phyloP scores from a whole-genome alignment of 495 filamentous ascomycete species.

The Elaphomyces granulatus region DNA sequence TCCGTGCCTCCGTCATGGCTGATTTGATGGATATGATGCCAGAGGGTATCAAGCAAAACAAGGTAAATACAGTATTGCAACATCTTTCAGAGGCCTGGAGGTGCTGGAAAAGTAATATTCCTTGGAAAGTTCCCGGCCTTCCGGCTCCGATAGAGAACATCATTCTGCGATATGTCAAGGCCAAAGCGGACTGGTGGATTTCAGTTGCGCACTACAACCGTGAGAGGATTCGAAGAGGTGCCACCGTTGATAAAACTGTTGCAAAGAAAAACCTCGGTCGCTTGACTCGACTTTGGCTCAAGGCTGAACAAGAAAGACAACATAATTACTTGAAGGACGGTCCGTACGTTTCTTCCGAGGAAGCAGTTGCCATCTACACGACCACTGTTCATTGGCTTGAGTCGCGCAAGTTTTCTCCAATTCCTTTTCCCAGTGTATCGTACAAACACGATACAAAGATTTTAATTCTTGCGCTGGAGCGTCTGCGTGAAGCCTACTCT shows the following conservation, averaged over 20 bases:
- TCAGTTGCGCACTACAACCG: slow-evolving; percentile 98
- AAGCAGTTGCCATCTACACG: slow-evolving; percentile 97
- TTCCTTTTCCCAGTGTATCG: slow-evolving; percentile 96
- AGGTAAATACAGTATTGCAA: slow-evolving; percentile 95
- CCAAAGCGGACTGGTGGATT: slow-evolving; percentile 99
- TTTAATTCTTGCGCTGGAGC: slow-evolving; percentile 87
- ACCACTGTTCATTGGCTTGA: slow-evolving; percentile 99
- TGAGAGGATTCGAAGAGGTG: slow-evolving; percentile 87
- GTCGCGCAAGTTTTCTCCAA: slow-evolving; percentile 94
- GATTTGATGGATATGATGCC: slow-evolving; percentile 99
- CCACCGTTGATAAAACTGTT: slow-evolving; percentile 97
- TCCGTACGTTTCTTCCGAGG: slow-evolving; percentile 95
- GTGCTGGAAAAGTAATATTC: slow-evolving; percentile 99
- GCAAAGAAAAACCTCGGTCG: slow-evolving; percentile 98
- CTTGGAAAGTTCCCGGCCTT: slow-evolving; percentile 95
- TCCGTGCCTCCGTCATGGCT: slow-evolving; percentile 96
- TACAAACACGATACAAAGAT: slow-evolving; percentile 99
- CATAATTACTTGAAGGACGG: slow-evolving; percentile 99
- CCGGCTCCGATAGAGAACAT: slow-evolving; percentile 98
- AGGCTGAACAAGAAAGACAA: slow-evolving; percentile 95
- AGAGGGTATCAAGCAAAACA: slow-evolving; percentile 98
- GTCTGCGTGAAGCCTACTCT: slow-evolving; percentile 89
- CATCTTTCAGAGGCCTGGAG: slow-evolving; percentile 97
- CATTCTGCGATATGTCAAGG: slow-evolving; percentile 95
- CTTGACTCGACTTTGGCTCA: slow-evolving; percentile 90